Conservation (phyloP, 1,284 basidiomycete genomes). For the Cystobasidiaceae sp. region DNA sequence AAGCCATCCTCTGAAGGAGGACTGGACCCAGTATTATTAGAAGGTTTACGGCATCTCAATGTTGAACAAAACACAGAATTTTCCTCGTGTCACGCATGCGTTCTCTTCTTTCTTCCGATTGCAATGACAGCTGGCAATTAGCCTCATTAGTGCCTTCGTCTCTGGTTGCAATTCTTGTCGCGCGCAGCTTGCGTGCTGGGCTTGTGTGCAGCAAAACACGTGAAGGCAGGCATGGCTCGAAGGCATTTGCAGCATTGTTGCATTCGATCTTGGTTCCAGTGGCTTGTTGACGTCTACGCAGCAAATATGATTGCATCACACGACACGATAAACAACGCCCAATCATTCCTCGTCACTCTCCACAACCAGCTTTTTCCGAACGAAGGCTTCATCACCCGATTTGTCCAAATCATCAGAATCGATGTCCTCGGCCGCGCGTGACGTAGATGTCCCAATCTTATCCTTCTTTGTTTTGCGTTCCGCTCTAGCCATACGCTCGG, state of each 20-base stretch:
- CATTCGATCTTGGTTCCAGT: no score
- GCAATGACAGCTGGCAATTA: no score
- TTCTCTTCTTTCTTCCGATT: no score
- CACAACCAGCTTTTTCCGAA: constrained; percentile 23
- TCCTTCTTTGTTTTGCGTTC: constrained; percentile 32
- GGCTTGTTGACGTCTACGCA: not conserved
- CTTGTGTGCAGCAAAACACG: no score
- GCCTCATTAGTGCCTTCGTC: no score
- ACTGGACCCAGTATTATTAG: no score
- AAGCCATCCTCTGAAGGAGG: constrained; percentile 6
- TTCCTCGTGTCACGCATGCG: no score
- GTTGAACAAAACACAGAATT: not conserved
- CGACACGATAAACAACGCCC: not conserved
- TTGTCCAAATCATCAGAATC: constrained; percentile 37
- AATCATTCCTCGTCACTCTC: constrained; percentile 25
- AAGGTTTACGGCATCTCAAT: not conserved
- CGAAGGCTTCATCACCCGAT: constrained; percentile 27
- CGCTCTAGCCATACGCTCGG: constrained; percentile 39
- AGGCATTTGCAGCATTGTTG: no score
- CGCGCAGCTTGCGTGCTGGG: no score
- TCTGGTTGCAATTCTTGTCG: no score
- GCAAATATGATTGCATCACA: not conserved
- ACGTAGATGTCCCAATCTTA: constrained; percentile 9
- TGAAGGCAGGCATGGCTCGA: no score
- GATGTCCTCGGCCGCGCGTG: constrained; percentile 27